Base-by-base conservation (phyloP, 805 yeast genomes). In the Candida pseudoglaebosa region DNA sequence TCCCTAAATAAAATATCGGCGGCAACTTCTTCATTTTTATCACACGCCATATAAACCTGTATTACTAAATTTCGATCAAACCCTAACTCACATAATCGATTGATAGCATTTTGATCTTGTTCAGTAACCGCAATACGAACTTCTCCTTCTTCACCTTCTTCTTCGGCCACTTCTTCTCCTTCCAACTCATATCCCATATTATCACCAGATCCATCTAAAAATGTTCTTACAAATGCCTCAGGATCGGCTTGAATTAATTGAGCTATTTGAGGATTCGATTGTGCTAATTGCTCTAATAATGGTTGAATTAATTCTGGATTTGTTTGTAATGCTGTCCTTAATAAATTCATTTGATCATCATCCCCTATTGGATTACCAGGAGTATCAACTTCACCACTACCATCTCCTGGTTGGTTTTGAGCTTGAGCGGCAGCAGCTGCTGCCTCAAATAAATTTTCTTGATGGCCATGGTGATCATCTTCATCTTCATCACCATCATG, bases 11-110 rank as follows among this genome's bases (percentile, higher is more conserved):
- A 71, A 56, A 88, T 78, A 67, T 93, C 93, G 16, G 98, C 99
- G 31, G 99, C 89, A 53, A 87, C 77, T 69, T 91, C 96, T 68
- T 93, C 99, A 64, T 93, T 88, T 67, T 89, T 91, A 56, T 93
- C 99, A 64, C 99, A 93, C 30, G 98, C 98, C 74, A 93, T 82
- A 67, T 87, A 93, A 21, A 95, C 95, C 68, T 90, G 96, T 44
- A 89, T 78, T 32, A 86, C 99, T 41, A 84, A 69, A 49, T 82
- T 75, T 49, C 96, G 77, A 49, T 88, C 96, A 54, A 93, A 93
- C 0, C 99, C 99, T 48, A 93, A 73, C 62, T 85, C 97, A 60
- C 95, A 84, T 48, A 93, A 73, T 57, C 99, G 78, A 46, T 75
- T 73, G 47, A 93, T 86, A n/a, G 98, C 96, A 44, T 74, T 86